Percentiles rank a stretch among this genome's conserved stretches.
These are phyloP conservation scores for Silene noctiflora DNA, from an alignment of 179 eudicot species.

Conservation along the genomic window DNA sequence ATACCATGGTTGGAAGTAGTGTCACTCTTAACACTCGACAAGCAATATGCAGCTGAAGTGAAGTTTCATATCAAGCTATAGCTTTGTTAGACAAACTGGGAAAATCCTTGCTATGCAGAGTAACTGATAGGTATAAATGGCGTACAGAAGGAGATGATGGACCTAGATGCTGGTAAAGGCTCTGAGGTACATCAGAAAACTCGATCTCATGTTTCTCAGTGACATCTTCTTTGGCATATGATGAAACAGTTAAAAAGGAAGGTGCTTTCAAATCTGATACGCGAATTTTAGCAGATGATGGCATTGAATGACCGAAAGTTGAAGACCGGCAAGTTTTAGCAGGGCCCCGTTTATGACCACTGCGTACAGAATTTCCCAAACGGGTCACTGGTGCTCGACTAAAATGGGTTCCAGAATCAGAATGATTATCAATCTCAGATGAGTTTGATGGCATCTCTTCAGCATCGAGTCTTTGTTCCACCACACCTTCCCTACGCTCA, in stretches of 20 bases:
- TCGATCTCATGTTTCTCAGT: constrained; percentile 30
- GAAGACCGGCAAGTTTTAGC: constrained; percentile 34
- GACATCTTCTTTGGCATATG: constrained; percentile 27
- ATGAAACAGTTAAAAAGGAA: constrained; percentile 26
- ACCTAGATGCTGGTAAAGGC: constrained; percentile 18
- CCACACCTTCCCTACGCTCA: constrained; percentile 45
- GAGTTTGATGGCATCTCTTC: constrained; percentile 35
- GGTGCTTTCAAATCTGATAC: constrained; percentile 32
- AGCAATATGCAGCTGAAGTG: background rate
- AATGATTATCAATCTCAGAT: constrained; percentile 14
- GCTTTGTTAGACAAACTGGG: background rate
- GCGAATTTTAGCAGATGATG: constrained; percentile 24
- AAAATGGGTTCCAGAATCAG: constrained; percentile 17
- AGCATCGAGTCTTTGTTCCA: constrained; percentile 34
- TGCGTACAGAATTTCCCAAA: background rate
- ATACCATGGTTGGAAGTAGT: no score
- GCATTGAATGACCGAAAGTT: constrained; percentile 33
- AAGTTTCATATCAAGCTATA: background rate
- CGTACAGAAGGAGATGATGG: constrained; percentile 34
- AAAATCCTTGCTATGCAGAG: background rate
- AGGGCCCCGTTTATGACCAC: constrained; percentile 22
- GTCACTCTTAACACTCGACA: no score
- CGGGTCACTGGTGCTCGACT: constrained; percentile 10
- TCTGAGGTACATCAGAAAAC: constrained; percentile 25
- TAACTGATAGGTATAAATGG: background rate